Evolutionary conservation across 2,329 filamentous ascomycete genomes (phyloP).

Genomic region (Eutypa lata): DNA sequence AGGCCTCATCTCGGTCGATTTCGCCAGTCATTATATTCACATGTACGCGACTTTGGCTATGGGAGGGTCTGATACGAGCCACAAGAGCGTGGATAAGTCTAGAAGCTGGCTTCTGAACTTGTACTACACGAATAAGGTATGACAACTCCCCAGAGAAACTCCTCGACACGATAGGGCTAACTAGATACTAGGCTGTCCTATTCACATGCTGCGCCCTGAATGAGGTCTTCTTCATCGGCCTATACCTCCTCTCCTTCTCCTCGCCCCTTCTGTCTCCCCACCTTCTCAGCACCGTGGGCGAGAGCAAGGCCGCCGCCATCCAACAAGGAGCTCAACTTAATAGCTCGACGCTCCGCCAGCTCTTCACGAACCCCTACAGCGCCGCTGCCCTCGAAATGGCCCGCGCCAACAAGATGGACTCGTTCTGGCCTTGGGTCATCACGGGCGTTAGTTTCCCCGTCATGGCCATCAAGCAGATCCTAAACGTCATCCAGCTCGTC

Average conservation of each 20-base stretch:
- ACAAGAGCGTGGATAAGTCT: slow-evolving; percentile 90
- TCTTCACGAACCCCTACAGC: slow-evolving; percentile 88
- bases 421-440: slow-evolving; percentile 65
- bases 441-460: slow-evolving; percentile 77
- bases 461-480: slow-evolving; percentile 88
- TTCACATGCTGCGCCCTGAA: slow-evolving; percentile 90
- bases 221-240: slow-evolving; percentile 95
- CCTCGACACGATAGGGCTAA: slow-evolving; percentile 8
- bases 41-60: slow-evolving; percentile 95
- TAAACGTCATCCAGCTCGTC: slow-evolving; percentile 91
- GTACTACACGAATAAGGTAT: slow-evolving; percentile 96
- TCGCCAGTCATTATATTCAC: slow-evolving; percentile 97
- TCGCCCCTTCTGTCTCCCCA: slow-evolving; percentile 85
- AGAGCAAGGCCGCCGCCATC: slow-evolving; percentile 47
- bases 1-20: slow-evolving; percentile 83
- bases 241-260: slow-evolving; percentile 96
- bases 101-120: slow-evolving; percentile 87
- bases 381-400: slow-evolving; percentile 90
- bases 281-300: slow-evolving; percentile 63
- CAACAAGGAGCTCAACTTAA: slow-evolving; percentile 68
- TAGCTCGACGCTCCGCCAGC: slow-evolving; percentile 65
- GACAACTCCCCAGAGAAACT: not conserved
- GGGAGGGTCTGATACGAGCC: slow-evolving; percentile 74
- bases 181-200: slow-evolving; percentile 66
- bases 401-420: slow-evolving; percentile 89